A percentile compares a stretch with the other conserved stretches of the same genome.
These are phyloP conservation scores for Crithidia thermophila DNA, from an alignment of 208 protist species.

Conservation along the genomic window DNA sequence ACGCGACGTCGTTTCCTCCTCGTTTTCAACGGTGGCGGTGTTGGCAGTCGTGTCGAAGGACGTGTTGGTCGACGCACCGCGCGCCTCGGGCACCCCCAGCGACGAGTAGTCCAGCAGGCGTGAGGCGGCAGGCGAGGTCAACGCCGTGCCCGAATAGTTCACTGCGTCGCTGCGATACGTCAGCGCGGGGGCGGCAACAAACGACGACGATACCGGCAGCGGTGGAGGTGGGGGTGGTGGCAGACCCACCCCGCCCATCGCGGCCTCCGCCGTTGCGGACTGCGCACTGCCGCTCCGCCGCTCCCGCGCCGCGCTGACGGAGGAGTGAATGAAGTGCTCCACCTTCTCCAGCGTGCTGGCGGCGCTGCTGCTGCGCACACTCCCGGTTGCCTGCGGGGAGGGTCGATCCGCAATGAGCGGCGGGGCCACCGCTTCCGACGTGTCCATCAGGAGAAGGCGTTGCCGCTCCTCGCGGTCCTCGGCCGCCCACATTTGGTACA, in stretches of 20 bases:
- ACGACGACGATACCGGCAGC: too few species aligned
- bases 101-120: slow-evolving; percentile 35
- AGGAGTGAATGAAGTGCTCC: slow-evolving; percentile 17
- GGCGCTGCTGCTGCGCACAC: slow-evolving; percentile 3
- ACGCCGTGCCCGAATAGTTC: too few species aligned
- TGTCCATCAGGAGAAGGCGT: not conserved
- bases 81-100: slow-evolving; percentile 3
- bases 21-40: too few species aligned
- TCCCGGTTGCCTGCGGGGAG: too few species aligned
- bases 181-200: too few species aligned
- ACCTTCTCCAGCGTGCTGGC: slow-evolving; percentile 9
- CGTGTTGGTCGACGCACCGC: not conserved
- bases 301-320: slow-evolving; percentile 16
- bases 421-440: not conserved
- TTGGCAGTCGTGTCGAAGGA: not conserved
- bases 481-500: slow-evolving; percentile 36
- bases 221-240: not conserved
- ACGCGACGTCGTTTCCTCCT: not conserved
- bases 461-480: slow-evolving; percentile 13
- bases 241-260: not conserved
- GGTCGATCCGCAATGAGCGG: too few species aligned
- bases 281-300: slow-evolving; percentile 8
- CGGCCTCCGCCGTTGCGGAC: not conserved
- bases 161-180: too few species aligned
- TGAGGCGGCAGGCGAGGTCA: slow-evolving; percentile 15